A percentile compares a stretch with the other conserved stretches of the same genome.
These are phyloP conservation scores for Trichosporon faecale DNA, from an alignment of 1,284 basidiomycete genomes.

Conservation along the genomic window DNA sequence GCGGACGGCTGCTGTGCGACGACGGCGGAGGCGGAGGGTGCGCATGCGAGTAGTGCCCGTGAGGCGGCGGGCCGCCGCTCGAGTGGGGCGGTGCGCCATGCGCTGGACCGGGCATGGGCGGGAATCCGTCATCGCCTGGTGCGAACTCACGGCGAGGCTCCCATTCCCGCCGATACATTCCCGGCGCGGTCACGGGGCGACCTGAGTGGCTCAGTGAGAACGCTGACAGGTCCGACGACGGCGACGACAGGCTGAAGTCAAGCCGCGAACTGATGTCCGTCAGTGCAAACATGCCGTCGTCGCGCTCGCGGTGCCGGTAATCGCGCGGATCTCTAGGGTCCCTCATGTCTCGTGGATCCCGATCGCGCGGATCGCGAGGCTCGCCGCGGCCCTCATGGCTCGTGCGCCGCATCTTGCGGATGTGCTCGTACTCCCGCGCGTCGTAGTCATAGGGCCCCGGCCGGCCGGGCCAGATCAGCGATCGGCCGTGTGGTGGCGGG, in stretches of 20 bases:
- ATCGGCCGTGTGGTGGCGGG: neutral
- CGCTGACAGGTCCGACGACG: conserved; percentile 37
- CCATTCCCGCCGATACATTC: conserved; percentile 17
- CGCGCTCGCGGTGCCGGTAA: conserved; percentile 2
- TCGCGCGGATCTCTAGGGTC: neutral
- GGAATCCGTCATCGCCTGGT: conserved; percentile 28
- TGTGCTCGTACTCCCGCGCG: conserved; percentile 8
- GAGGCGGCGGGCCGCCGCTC: neutral
- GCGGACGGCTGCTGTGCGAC: conserved; percentile 5
- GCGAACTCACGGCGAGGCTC: conserved; percentile 12
- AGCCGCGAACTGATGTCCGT: conserved; percentile 19
- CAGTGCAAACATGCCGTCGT: conserved; percentile 14
- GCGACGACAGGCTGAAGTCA: conserved; percentile 25
- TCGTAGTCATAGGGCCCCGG: neutral
- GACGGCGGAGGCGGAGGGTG: conserved; percentile 6
- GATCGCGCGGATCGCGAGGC: neutral
- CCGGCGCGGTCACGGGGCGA: conserved; percentile 12
- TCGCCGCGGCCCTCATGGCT: conserved; percentile 5
- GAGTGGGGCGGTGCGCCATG: neutral
- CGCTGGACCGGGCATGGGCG: conserved; percentile 11
- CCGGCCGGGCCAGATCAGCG: conserved; percentile 3
- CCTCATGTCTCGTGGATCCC: no score
- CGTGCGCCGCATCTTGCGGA: conserved; percentile 17
- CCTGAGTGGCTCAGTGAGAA: conserved; percentile 33
- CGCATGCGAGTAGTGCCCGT: neutral